Evolutionary conservation across 1,139 yeast species (phyloP).

Genomic region (Blastobotrys petasosporus): DNA sequence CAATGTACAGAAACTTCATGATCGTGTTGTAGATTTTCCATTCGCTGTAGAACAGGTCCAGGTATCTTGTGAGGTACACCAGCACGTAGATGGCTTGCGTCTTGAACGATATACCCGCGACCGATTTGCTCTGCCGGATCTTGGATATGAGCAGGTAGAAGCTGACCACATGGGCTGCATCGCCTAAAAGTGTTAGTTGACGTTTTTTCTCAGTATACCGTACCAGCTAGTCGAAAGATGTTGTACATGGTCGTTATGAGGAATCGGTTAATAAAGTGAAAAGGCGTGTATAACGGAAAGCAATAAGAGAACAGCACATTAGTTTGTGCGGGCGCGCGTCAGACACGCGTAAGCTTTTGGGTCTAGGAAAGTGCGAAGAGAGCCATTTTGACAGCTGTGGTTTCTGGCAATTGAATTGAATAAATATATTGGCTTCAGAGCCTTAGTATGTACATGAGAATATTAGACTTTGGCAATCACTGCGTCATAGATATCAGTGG

Average conservation of each 20-base stretch:
- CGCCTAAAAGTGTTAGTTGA: constrained; percentile 41
- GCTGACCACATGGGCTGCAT: constrained; percentile 76
- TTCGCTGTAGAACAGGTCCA: constrained; percentile 54
- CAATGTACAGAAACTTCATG: constrained; percentile 77
- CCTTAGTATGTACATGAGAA: no score
- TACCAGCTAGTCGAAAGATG: constrained; percentile 26
- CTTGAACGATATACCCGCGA: constrained; percentile 81
- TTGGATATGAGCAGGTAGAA: constrained; percentile 69
- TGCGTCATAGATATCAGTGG: no score
- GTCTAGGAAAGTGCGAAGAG: no score
- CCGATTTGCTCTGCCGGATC: constrained; percentile 58
- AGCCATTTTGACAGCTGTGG: background rate
- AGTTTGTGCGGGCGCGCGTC: no score
- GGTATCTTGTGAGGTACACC: constrained; percentile 75
- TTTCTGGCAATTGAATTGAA: no score
- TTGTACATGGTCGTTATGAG: constrained; percentile 20
- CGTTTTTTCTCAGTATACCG: constrained; percentile 2
- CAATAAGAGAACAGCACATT: no score
- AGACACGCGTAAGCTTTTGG: background rate
- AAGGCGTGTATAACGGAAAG: no score
- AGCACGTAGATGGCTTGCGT: constrained; percentile 75
- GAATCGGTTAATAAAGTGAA: no score
- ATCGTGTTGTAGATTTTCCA: constrained; percentile 57
- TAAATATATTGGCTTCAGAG: no score
- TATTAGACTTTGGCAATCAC: no score